Conservation (phyloP, 768 basidiomycete species). For the Amanita brunnescens region DNA sequence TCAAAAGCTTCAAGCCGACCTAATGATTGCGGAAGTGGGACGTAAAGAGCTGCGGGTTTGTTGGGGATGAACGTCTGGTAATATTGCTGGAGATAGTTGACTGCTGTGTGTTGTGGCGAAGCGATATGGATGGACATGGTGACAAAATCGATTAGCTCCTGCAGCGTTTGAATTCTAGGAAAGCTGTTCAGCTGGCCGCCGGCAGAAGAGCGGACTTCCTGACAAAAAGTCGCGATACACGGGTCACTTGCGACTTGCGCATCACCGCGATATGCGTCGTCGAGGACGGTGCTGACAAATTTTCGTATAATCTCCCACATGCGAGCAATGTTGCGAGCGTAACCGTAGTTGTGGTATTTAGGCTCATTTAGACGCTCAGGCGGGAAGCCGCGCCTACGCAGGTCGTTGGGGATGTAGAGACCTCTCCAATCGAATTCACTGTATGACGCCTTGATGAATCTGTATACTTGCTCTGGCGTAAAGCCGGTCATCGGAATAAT, state of each 20-base stretch:
- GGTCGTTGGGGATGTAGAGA: slow-evolving; percentile 20
- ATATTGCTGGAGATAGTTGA: slow-evolving; percentile 27
- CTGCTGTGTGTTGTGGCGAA: slow-evolving; percentile 23
- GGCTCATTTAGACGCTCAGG: slow-evolving; percentile 15
- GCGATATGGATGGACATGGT: slow-evolving; percentile 27
- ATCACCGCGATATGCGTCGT: slow-evolving; percentile 13
- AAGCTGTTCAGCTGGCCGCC: slow-evolving; percentile 17
- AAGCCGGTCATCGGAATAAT: background rate
- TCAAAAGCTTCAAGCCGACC: slow-evolving; percentile 11
- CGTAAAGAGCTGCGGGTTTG: slow-evolving; percentile 20
- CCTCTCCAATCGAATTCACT: slow-evolving; percentile 18
- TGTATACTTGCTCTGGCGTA: background rate
- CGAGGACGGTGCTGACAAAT: slow-evolving; percentile 16
- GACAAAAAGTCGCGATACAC: slow-evolving; percentile 5
- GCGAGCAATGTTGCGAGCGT: slow-evolving; percentile 17
- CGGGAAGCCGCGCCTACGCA: slow-evolving; percentile 21
- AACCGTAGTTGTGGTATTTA: slow-evolving; percentile 23
- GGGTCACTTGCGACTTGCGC: slow-evolving; percentile 16
- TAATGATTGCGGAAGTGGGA: slow-evolving; percentile 16
- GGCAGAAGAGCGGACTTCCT: slow-evolving; percentile 14
- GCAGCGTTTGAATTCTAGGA: slow-evolving; percentile 18
- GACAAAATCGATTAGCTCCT: slow-evolving; percentile 19
- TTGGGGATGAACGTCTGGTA: slow-evolving; percentile 25
- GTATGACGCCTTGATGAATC: slow-evolving; percentile 9
- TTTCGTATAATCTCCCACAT: slow-evolving; percentile 20